Percentiles rank a stretch among this genome's conserved stretches.
These are phyloP conservation scores for Isoetes taiwanensis DNA, from an alignment of 75 land plant genomes.

Conservation along the genomic window DNA sequence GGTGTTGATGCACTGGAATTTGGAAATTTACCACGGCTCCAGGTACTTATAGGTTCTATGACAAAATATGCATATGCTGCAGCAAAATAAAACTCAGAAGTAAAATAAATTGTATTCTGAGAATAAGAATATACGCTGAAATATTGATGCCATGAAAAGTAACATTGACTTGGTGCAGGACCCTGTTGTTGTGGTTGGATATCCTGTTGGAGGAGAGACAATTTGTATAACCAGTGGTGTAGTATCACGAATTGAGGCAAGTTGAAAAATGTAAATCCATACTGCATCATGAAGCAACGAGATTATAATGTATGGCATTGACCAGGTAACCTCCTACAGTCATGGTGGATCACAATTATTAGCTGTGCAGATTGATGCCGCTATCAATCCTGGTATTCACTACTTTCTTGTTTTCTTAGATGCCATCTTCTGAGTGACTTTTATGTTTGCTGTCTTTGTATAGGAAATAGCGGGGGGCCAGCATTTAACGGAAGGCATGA, in stretches of 20 bases:
- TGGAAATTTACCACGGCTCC: conserved; percentile 75
- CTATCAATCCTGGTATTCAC: conserved; percentile 96
- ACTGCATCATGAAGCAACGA: too few relatives aligned
- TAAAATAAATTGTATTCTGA: neutral
- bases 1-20: conserved; percentile 65
- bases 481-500: conserved; percentile 89
- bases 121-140: too few relatives aligned
- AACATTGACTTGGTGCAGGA: conserved; percentile 78
- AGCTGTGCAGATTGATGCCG: conserved; percentile 96
- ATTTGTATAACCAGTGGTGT: conserved; percentile 96
- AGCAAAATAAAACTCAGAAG: too few relatives aligned
- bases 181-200: conserved; percentile 92
- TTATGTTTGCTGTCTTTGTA: conserved; percentile 5
- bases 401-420: too few relatives aligned
- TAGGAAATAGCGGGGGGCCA: conserved; percentile 99
- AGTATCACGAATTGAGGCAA: conserved; percentile 95
- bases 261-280: too few relatives aligned
- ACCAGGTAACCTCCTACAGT: conserved; percentile 92
- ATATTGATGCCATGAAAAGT: too few relatives aligned
- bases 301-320: too few relatives aligned
- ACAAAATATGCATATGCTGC: too few relatives aligned
- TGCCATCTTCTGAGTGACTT: neutral
- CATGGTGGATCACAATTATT: conserved; percentile 88
- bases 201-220: conserved; percentile 95
- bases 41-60: conserved; percentile 32